phyloP scores from a whole-genome alignment of 768 basidiomycete genomes.

The Phlebiopsis gigantea region DNA sequence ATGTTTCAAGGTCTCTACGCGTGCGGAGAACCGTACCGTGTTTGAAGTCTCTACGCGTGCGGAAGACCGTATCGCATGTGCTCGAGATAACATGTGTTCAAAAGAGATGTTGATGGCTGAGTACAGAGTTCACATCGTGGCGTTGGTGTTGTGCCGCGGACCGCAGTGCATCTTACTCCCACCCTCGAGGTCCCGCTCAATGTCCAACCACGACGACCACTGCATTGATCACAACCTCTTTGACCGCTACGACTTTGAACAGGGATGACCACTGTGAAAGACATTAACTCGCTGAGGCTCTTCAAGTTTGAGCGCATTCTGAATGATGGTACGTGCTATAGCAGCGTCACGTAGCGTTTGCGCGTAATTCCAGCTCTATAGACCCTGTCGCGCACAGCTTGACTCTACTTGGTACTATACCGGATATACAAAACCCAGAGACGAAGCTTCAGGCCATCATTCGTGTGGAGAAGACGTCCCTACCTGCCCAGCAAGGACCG shows the following conservation, averaged over 20 bases:
- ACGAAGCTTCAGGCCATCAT: conserved; percentile 47
- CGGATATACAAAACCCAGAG: conserved; percentile 16
- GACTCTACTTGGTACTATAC: conserved; percentile 65
- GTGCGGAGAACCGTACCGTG: neutral
- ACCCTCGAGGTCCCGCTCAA: neutral
- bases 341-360: neutral
- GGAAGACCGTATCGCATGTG: neutral
- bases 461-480: conserved; percentile 72
- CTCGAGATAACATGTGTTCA: neutral
- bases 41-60: neutral
- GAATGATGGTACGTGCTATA: conserved; percentile 37
- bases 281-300: conserved; percentile 29
- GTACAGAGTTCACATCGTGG: neutral
- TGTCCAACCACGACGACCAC: neutral
- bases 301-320: conserved; percentile 55
- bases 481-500: conserved; percentile 39
- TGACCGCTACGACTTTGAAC: neutral
- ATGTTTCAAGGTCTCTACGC: neutral
- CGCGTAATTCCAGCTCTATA: conserved; percentile 16
- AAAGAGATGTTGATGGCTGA: neutral
- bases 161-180: neutral
- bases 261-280: conserved; percentile 5
- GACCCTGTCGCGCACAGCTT: conserved; percentile 59
- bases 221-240: neutral
- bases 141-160: neutral